These are phyloP conservation scores for Fusarium sp. DNA, from an alignment of 2,329 filamentous ascomycete genomes.

Conservation along the genomic window DNA sequence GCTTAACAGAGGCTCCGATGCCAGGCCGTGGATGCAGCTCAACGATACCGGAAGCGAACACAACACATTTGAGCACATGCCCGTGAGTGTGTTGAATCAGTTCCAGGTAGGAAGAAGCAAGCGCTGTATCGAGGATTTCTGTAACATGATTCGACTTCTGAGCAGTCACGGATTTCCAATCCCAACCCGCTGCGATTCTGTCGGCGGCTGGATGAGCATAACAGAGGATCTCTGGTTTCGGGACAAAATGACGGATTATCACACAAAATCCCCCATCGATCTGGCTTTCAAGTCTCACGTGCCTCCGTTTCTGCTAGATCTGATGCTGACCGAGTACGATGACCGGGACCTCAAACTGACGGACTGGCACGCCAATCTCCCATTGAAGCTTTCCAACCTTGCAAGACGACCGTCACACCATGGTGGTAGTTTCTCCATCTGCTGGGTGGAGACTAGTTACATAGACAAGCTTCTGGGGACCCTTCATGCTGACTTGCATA, in stretches of 20 bases:
- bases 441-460: not conserved
- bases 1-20: slow-evolving; percentile 13
- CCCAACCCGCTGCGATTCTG: not conserved
- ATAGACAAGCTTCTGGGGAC: not conserved
- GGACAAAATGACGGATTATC: not conserved
- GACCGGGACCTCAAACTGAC: slow-evolving; percentile 1
- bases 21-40: not conserved
- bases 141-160: slow-evolving; percentile 10
- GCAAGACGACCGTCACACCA: not conserved
- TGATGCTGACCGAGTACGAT: slow-evolving; percentile 11
- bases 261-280: not conserved
- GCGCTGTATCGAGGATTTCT: not conserved
- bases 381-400: not conserved
- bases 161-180: not conserved
- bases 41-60: too few species aligned
- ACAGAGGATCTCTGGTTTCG: not conserved
- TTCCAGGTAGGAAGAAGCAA: not conserved
- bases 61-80: slow-evolving; percentile 3
- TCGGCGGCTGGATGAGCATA: not conserved
- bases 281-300: slow-evolving; percentile 19
- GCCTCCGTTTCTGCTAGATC: slow-evolving; percentile 11
- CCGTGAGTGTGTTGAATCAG: not conserved
- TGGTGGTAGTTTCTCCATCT: not conserved
- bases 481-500: slow-evolving; percentile 14
- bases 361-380: not conserved